Conservation (phyloP, 129 eudicot genomes). For the Flaveria brownii region DNA sequence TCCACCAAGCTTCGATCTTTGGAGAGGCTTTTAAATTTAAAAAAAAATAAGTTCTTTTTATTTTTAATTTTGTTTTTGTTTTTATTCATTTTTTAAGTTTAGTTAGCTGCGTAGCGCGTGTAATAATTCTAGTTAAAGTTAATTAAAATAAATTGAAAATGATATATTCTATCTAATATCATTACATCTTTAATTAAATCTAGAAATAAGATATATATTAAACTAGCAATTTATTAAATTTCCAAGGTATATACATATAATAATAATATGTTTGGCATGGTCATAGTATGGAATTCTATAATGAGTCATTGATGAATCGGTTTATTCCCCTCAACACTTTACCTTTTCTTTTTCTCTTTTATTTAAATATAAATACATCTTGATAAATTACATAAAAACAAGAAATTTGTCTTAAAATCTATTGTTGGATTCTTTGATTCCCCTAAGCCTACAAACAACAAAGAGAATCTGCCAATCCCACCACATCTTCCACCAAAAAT, state of each 20-base stretch:
- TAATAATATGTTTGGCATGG: not conserved
- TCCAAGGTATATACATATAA: not conserved
- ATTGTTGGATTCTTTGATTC: conserved; percentile 94
- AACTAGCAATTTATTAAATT: not conserved
- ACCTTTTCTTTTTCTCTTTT: conserved; percentile 19
- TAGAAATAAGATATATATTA: not conserved
- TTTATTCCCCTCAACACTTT: conserved; percentile 32
- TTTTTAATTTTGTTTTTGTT: no score
- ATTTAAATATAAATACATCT: conserved; percentile 33
- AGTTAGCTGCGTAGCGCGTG: no score
- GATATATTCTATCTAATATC: no score
- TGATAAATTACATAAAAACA: conserved; percentile 54
- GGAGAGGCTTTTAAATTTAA: no score
- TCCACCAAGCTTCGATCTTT: no score
- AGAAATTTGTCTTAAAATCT: conserved; percentile 69
- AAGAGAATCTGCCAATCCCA: conserved; percentile 86
- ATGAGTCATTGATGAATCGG: conserved; percentile 39
- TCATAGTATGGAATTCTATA: conserved; percentile 18
- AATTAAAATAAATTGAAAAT: no score
- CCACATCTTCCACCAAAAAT: conserved; percentile 51
- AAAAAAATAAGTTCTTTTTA: no score
- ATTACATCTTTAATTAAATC: not conserved
- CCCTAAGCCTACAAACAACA: conserved; percentile 70
- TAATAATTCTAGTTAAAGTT: no score
- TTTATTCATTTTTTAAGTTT: no score